These are phyloP conservation scores for Rusavskia elegans DNA, from an alignment of 495 filamentous ascomycete genomes.

Conservation along the genomic window DNA sequence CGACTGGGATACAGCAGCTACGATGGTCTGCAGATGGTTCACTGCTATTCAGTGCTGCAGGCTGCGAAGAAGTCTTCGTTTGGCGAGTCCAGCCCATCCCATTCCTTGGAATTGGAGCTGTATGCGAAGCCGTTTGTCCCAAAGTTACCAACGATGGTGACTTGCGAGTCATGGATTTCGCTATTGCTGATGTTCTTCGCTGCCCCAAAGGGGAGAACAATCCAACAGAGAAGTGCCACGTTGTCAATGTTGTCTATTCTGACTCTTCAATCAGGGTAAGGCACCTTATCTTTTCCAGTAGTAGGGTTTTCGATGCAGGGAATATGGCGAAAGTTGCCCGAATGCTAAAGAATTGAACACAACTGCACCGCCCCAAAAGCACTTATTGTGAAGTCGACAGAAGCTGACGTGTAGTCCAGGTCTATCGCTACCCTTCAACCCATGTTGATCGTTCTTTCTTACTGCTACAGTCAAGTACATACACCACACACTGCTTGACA, in stretches of 20 bases:
- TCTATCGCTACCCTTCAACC: no score
- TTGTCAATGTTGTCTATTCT: conserved; percentile 55
- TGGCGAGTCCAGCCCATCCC: conserved; percentile 52
- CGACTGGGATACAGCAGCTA: conserved; percentile 68
- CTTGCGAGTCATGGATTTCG: conserved; percentile 64
- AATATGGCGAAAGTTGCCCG: no score
- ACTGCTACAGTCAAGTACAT: conserved; percentile 39
- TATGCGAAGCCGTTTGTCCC: conserved; percentile 45
- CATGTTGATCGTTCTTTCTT: background rate
- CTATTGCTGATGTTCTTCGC: conserved; percentile 29
- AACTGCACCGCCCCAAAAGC: no score
- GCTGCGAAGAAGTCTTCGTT: conserved; percentile 74
- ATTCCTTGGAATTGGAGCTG: conserved; percentile 37
- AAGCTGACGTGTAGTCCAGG: no score
- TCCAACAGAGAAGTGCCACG: conserved; percentile 14
- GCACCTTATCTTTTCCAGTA: no score
- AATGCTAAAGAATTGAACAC: no score
- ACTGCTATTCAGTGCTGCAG: conserved; percentile 71
- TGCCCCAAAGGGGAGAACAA: conserved; percentile 2
- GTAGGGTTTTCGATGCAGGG: no score
- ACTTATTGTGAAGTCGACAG: no score
- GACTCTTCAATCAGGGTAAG: conserved; percentile 55
- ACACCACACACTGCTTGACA: conserved; percentile 68
- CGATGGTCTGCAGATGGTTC: conserved; percentile 48
- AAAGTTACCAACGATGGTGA: conserved; percentile 47